Percentiles rank a stretch among this genome's conserved stretches.
These are phyloP conservation scores for Fraxinus dipetala DNA, from an alignment of 305 asterid genomes.

Conservation along the genomic window DNA sequence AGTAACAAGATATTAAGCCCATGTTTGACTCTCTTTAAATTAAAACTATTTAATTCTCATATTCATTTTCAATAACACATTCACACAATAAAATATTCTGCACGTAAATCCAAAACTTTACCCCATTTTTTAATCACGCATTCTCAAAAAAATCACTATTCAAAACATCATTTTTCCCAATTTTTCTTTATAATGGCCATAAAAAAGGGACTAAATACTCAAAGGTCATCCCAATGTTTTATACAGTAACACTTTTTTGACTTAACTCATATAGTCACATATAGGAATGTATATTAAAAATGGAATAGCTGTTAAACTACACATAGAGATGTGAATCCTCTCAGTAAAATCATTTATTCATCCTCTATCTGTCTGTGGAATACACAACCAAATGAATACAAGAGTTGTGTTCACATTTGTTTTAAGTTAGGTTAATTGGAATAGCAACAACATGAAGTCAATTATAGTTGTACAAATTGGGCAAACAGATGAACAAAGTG, in stretches of 20 bases:
- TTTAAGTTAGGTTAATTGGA: background rate
- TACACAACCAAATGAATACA: background rate
- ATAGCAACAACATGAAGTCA: background rate
- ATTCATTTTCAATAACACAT: too few relatives aligned
- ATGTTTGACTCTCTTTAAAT: too few relatives aligned
- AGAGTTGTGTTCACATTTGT: background rate
- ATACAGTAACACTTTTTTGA: background rate
- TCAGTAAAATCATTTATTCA: background rate
- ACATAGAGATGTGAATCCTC: background rate
- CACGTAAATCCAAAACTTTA: too few relatives aligned
- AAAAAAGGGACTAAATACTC: background rate
- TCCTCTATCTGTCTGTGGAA: background rate
- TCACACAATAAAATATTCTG: too few relatives aligned
- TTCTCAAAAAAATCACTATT: too few relatives aligned
- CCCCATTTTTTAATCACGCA: too few relatives aligned
- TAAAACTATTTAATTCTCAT: too few relatives aligned
- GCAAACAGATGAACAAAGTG: constrained; percentile 11
- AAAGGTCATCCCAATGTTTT: background rate
- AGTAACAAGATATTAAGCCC: background rate
- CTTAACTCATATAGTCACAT: background rate
- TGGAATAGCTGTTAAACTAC: background rate
- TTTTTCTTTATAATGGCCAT: too few relatives aligned
- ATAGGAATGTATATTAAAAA: background rate
- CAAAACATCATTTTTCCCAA: too few relatives aligned
- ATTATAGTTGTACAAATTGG: constrained; percentile 4